Percentiles rank a stretch among this genome's conserved stretches.
These are phyloP conservation scores for Sarcodon sp. DNA, from an alignment of 768 basidiomycete species.

Conservation along the genomic window DNA sequence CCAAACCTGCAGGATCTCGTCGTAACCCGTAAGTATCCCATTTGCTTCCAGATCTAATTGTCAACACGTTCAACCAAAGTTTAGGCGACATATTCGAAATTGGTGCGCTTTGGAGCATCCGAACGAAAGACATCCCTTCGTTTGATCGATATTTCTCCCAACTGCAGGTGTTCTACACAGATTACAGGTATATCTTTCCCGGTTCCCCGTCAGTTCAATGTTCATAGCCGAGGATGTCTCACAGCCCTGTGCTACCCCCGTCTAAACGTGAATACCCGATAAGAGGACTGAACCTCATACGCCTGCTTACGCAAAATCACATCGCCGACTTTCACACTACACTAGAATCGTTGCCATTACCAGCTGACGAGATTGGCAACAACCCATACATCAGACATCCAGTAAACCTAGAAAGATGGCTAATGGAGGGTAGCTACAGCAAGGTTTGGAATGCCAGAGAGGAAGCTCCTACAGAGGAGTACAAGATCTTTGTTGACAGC, in stretches of 20 bases:
- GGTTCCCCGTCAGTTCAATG: neutral
- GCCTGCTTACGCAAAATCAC: slow-evolving; percentile 87
- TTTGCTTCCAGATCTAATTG: neutral
- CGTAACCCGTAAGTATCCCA: slow-evolving; percentile 48
- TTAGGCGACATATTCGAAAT: slow-evolving; percentile 92
- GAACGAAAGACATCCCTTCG: slow-evolving; percentile 76
- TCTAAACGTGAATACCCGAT: slow-evolving; percentile 84
- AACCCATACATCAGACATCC: slow-evolving; percentile 76
- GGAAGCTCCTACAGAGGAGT: slow-evolving; percentile 87
- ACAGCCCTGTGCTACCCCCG: slow-evolving; percentile 59
- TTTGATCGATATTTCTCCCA: slow-evolving; percentile 95
- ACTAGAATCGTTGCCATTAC: slow-evolving; percentile 74
- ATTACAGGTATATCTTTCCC: slow-evolving; percentile 45
- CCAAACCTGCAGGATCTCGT: slow-evolving; percentile 54
- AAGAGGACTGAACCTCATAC: slow-evolving; percentile 88
- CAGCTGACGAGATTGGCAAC: slow-evolving; percentile 50
- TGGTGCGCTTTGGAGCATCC: slow-evolving; percentile 89
- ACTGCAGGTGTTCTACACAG: slow-evolving; percentile 81
- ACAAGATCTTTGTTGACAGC: slow-evolving; percentile 88
- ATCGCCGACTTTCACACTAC: slow-evolving; percentile 98
- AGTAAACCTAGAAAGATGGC: slow-evolving; percentile 88
- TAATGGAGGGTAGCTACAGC: slow-evolving; percentile 98
- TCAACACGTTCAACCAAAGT: slow-evolving; percentile 3
- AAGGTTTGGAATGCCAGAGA: slow-evolving; percentile 95
- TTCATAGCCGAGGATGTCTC: neutral